Conservation (phyloP, 1,284 basidiomycete genomes). For the Trametes hirsuta region DNA sequence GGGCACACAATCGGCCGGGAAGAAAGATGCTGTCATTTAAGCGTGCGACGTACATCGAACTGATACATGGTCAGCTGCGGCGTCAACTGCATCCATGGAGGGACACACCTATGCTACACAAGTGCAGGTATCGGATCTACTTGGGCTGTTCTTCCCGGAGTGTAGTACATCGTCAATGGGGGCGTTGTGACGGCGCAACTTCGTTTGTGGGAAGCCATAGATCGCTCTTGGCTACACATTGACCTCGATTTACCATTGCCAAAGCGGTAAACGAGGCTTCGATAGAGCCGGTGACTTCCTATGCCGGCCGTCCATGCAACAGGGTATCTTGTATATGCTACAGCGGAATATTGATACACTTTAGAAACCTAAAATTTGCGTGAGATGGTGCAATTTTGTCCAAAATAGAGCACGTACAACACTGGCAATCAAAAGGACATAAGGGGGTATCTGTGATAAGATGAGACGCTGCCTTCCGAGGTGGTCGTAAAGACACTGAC, state of each 20-base stretch:
- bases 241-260: conserved; percentile 30
- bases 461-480: conserved; percentile 26
- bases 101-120: conserved; percentile 1
- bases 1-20: not conserved
- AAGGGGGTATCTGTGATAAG: conserved; percentile 38
- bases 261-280: conserved; percentile 58
- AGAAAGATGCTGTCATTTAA: not conserved
- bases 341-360: conserved; percentile 18
- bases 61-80: not conserved
- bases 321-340: conserved; percentile 19
- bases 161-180: conserved; percentile 23
- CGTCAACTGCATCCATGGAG: no score
- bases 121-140: not conserved
- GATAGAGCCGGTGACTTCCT: conserved; percentile 54
- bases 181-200: conserved; percentile 16
- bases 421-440: conserved; percentile 40
- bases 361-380: conserved; percentile 50
- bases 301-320: conserved; percentile 45
- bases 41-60: not conserved
- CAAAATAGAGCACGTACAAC: conserved; percentile 30
- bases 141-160: conserved; percentile 21
- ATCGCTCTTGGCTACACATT: conserved; percentile 27
- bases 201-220: conserved; percentile 18
- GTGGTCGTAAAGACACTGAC: conserved; percentile 46
- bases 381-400: no score